phyloP scores from a whole-genome alignment of 1,284 basidiomycete species.

The Earliella scabrosa region DNA sequence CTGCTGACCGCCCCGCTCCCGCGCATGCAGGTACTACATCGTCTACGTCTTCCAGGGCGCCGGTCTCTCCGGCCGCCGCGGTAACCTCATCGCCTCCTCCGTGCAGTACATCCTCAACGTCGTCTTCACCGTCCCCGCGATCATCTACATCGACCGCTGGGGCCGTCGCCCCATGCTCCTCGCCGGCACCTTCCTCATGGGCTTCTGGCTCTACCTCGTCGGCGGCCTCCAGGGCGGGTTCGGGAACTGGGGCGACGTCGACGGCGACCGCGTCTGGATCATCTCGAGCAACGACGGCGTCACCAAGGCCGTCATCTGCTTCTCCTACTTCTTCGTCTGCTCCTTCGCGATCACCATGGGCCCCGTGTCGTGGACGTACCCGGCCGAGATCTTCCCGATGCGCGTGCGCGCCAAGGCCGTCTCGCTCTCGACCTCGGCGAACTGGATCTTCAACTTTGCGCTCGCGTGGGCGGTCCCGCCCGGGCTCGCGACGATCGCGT shows the following conservation, averaged over 20 bases:
- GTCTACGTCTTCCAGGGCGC: constrained; percentile 80
- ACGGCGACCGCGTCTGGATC: constrained; percentile 58
- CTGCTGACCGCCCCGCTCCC: neutral
- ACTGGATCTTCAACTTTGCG: constrained; percentile 76
- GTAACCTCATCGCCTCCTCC: constrained; percentile 76
- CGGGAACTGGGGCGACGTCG: constrained; percentile 61
- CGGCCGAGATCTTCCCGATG: constrained; percentile 61
- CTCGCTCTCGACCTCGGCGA: constrained; percentile 59
- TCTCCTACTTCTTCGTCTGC: constrained; percentile 78
- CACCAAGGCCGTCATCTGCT: constrained; percentile 75
- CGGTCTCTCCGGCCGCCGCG: constrained; percentile 70
- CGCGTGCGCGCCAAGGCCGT: constrained; percentile 78
- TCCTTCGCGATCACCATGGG: constrained; percentile 79
- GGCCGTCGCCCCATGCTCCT: constrained; percentile 80
- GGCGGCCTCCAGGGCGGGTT: constrained; percentile 73
- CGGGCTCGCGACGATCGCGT: constrained; percentile 43
- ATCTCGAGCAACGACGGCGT: constrained; percentile 56
- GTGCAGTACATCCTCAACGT: constrained; percentile 83
- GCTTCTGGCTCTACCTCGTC: constrained; percentile 77
- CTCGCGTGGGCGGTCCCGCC: constrained; percentile 60
- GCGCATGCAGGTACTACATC: constrained; percentile 63
- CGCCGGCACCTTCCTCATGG: constrained; percentile 68
- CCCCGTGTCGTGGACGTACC: constrained; percentile 50
- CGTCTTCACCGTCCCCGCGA: constrained; percentile 71
- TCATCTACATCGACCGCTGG: constrained; percentile 79